These are phyloP conservation scores for Tulasnella sp. DNA, from an alignment of 768 basidiomycete genomes.

Conservation along the genomic window DNA sequence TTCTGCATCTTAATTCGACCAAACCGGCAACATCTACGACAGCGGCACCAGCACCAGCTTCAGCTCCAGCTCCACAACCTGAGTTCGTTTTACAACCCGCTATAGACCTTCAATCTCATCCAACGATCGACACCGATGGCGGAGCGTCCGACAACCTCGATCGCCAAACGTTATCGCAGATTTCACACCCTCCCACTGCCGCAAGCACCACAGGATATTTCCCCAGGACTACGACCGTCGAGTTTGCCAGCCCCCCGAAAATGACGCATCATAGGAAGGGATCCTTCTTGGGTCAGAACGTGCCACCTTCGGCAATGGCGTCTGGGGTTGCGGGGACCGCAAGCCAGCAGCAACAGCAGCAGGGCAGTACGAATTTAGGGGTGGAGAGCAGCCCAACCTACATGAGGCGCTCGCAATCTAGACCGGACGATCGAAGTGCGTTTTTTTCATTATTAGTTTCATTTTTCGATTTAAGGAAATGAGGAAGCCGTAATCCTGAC, in stretches of 20 bases:
- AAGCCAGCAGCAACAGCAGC: background rate
- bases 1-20: background rate
- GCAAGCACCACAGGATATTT: conserved; percentile 24
- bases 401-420: conserved; percentile 7
- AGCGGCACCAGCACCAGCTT: background rate
- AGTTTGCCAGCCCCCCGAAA: conserved; percentile 46
- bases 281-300: background rate
- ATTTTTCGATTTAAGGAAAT: background rate
- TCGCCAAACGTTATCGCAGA: background rate
- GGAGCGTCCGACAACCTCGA: conserved; percentile 1
- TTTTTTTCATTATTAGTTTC: conserved; percentile 24
- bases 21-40: background rate
- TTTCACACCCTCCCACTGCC: conserved; percentile 11
- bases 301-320: background rate
- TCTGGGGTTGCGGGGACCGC: background rate
- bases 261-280: conserved; percentile 32
- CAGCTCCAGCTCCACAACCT: background rate
- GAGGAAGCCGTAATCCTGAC: background rate
- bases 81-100: background rate
- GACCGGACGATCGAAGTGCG: background rate
- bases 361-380: background rate
- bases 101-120: background rate
- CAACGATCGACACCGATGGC: background rate
- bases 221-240: conserved; percentile 48
- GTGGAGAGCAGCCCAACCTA: background rate